Conservation (phyloP, 257 asterid genomes). For the Gynochthodes officinalis region DNA sequence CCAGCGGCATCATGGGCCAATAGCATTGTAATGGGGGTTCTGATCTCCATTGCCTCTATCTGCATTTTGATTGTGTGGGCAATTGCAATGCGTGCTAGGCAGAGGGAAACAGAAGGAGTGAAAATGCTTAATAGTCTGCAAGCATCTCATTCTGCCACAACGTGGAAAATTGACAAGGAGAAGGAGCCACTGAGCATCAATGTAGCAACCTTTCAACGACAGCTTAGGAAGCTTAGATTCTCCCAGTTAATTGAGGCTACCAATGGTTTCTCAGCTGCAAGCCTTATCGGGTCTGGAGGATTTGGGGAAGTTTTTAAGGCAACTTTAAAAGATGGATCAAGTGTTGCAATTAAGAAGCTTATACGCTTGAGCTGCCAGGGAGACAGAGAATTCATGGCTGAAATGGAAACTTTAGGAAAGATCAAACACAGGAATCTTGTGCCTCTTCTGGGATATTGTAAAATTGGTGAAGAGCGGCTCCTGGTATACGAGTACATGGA, state of each 20-base stretch:
- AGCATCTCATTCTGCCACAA: conserved; percentile 65
- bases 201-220: conserved; percentile 86
- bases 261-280: conserved; percentile 84
- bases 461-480: conserved; percentile 84
- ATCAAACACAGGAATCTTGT: conserved; percentile 87
- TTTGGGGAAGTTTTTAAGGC: conserved; percentile 94
- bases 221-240: conserved; percentile 70
- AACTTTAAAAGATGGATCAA: conserved; percentile 81
- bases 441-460: conserved; percentile 82
- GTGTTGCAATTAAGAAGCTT: conserved; percentile 86
- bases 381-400: conserved; percentile 94
- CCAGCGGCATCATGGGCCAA: conserved; percentile 64
- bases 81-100: conserved; percentile 61
- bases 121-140: conserved; percentile 73
- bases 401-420: conserved; percentile 90
- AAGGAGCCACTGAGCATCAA: conserved; percentile 95
- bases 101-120: conserved; percentile 61
- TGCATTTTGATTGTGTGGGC: conserved; percentile 84
- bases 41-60: conserved; percentile 66
- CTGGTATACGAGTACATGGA: conserved; percentile 84
- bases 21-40: conserved; percentile 78
- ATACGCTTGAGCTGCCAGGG: conserved; percentile 83
- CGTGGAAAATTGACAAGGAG: conserved; percentile 97
- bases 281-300: conserved; percentile 88
- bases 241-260: conserved; percentile 91